A percentile compares a stretch with the other conserved stretches of the same genome.
Evolutionary conservation across 129 eudicot species (phyloP).

Genomic region (Chrysanthemum seticuspe): DNA sequence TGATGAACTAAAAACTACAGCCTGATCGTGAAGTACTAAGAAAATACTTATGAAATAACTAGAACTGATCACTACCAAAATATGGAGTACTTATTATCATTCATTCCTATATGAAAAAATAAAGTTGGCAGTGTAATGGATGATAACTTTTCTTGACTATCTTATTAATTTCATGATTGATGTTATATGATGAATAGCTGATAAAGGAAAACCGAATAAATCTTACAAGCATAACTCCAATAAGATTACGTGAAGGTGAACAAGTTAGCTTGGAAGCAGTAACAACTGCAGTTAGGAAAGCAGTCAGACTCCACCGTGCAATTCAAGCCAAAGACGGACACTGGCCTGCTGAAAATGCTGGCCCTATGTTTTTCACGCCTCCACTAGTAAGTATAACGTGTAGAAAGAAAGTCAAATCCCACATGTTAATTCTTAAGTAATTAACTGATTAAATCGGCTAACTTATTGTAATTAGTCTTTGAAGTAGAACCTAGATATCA

Average conservation of each 20-base stretch:
- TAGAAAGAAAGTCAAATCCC: background rate
- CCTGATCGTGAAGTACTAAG: too few species aligned
- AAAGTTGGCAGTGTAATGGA: too few species aligned
- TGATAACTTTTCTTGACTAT: too few species aligned
- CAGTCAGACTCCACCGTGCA: conserved; percentile 27
- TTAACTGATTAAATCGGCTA: too few species aligned
- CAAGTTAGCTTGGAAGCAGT: conserved; percentile 19
- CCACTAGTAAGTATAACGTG: conserved; percentile 31
- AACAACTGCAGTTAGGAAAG: conserved; percentile 33
- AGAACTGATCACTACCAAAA: too few species aligned
- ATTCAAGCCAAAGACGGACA: conserved; percentile 40
- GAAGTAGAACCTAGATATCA: too few species aligned
- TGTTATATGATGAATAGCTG: conserved; percentile 18
- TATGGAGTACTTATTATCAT: too few species aligned
- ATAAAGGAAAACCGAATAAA: conserved; percentile 33
- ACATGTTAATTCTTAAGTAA: background rate
- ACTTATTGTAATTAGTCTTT: too few species aligned
- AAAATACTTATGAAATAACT: too few species aligned
- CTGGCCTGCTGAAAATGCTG: conserved; percentile 43
- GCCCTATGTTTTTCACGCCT: conserved; percentile 40
- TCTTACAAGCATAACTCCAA: conserved; percentile 30
- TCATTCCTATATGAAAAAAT: too few species aligned
- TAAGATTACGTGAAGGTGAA: conserved; percentile 15
- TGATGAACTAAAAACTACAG: too few species aligned
- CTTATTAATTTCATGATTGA: too few species aligned